Base-by-base conservation (phyloP, 2,329 filamentous ascomycete genomes). In the Verruconis gallopava region DNA sequence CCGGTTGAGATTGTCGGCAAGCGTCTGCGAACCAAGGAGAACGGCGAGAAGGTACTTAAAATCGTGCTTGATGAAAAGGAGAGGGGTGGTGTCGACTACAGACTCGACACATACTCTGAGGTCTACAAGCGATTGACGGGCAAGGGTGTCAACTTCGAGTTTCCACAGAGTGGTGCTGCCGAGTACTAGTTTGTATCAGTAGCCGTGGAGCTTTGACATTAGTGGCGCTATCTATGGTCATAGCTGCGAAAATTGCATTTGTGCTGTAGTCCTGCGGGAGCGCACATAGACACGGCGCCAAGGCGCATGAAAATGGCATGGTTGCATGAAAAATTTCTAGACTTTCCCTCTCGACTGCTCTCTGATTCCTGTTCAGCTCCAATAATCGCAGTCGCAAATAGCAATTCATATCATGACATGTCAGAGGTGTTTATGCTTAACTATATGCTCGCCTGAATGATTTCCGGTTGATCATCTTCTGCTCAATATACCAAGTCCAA, bases 51-150 rank as follows among this genome's bases (percentile, higher is more conserved):
- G 84, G 72, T 85, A 65, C 80, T 96, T 71, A 98, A 98, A 84
- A 85, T 98, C 67, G 77, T 98, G 64, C 80, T 98, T 48, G 91
- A 98, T 70, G 91, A 96, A 84, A 98, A 98, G 85, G 91, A 98
- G 84, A 85, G 88, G 61, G 89, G 88, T 63, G 86, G 88, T 68
- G 89, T 98, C 59, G 91, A 98, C 78, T 95, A 96, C 83, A 80
- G 91, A 68, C 85, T 98, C 59, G 91, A 98, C 72, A 95, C 89
- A 66, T 98, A 98, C 79, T 85, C 85, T 53, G 91, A 98, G 80
- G 91, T 98, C 66, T 98, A 98, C 84, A 85, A 86, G 71, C 81
- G 85, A 62, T 75, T 98, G 64, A 98, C 91, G 50, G 91, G 91
- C 70, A 91, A 93, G 72, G 79, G 79, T 65, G 91, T 96, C 66